Evolutionary conservation across 495 filamentous ascomycete genomes (phyloP).

Genomic region (Aspergillus sclerotioniger): DNA sequence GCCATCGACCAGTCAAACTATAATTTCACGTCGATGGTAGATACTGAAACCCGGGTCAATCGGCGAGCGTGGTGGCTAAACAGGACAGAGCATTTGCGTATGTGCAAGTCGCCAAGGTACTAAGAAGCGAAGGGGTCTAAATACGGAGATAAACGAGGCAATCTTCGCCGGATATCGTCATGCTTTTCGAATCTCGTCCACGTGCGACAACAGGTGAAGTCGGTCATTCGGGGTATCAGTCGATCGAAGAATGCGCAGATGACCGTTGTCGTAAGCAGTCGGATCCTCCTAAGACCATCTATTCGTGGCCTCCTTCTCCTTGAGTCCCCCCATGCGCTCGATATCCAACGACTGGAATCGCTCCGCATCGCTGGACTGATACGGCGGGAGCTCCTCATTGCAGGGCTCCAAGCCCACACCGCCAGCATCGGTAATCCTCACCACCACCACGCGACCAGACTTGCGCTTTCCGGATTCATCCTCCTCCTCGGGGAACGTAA

Average conservation of each 20-base stretch:
- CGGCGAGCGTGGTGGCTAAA: constrained; percentile 15
- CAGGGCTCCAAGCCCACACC: constrained; percentile 82
- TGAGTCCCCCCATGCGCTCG: constrained; percentile 89
- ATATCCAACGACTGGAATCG: constrained; percentile 91
- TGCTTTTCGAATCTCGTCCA: constrained; percentile 35
- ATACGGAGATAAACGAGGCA: constrained; percentile 25
- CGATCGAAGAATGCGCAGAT: constrained; percentile 7
- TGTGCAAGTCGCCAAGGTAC: constrained; percentile 37
- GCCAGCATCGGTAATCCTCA: constrained; percentile 82
- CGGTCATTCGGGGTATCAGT: constrained; percentile 13
- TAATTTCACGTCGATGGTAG: constrained; percentile 7
- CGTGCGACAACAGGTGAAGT: constrained; percentile 16
- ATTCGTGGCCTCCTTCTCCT: constrained; percentile 68
- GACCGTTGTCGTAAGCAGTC: constrained; percentile 1
- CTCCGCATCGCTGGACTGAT: constrained; percentile 69
- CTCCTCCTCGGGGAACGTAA: constrained; percentile 97
- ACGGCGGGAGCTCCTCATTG: constrained; percentile 82
- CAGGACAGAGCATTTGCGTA: constrained; percentile 24
- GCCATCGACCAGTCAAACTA: constrained; percentile 5
- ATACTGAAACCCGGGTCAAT: constrained; percentile 4
- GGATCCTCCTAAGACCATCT: constrained; percentile 34
- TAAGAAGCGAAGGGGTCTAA: constrained; percentile 24
- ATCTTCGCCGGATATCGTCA: constrained; percentile 38
- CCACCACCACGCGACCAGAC: constrained; percentile 87
- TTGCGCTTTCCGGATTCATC: constrained; percentile 75